These are phyloP conservation scores for Sporisorium iseilematis-ciliati DNA, from an alignment of 1,284 basidiomycete genomes.

Conservation along the genomic window DNA sequence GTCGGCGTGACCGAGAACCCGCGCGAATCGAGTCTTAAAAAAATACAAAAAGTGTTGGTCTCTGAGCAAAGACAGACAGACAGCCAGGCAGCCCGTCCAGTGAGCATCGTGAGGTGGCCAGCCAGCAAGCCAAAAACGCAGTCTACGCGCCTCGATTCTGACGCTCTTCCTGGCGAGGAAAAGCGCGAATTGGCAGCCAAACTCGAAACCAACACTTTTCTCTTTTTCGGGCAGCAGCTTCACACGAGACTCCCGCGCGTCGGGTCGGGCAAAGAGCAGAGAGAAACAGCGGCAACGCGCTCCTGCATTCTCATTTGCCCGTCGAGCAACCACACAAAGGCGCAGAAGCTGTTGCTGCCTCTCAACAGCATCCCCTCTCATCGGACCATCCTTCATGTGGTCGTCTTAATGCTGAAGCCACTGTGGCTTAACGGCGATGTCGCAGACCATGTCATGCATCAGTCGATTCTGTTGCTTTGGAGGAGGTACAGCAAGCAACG, in stretches of 20 bases:
- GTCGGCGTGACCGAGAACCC: slow-evolving; percentile 21
- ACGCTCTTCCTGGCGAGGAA: not conserved
- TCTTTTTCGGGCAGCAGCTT: not conserved
- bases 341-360: too few species aligned
- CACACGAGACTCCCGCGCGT: not conserved
- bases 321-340: too few species aligned
- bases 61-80: slow-evolving; percentile 3
- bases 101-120: not conserved
- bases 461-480: too few species aligned
- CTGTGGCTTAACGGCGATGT: too few species aligned
- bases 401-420: too few species aligned
- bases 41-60: slow-evolving; percentile 46
- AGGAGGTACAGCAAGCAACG: too few species aligned
- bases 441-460: too few species aligned
- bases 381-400: too few species aligned
- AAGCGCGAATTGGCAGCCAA: not conserved
- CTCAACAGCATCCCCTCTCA: too few species aligned
- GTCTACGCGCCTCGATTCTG: slow-evolving; percentile 38
- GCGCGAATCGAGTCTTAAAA: slow-evolving; percentile 15
- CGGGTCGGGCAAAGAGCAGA: not conserved
- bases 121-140: slow-evolving; percentile 16
- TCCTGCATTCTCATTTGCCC: not conserved
- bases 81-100: slow-evolving; percentile 7
- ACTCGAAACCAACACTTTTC: slow-evolving; percentile 17
- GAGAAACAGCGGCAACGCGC: not conserved